Percentiles rank a stretch among this genome's conserved stretches.
These are phyloP conservation scores for Aspergillus panamensis DNA, from an alignment of 495 filamentous ascomycete species.

Conservation along the genomic window DNA sequence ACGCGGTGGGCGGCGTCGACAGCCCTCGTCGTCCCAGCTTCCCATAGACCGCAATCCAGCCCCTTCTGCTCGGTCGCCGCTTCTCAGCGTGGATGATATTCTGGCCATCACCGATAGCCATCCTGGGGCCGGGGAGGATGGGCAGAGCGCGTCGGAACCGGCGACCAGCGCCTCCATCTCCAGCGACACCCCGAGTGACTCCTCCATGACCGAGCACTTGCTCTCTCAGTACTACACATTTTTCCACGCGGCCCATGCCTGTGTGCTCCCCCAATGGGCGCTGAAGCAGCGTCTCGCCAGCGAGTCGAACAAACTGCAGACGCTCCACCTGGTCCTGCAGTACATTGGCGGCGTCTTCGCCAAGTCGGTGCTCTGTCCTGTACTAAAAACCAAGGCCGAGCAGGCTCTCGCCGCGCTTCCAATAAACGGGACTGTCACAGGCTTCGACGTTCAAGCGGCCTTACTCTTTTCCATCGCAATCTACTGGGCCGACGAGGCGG, in stretches of 20 bases:
- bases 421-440: background rate
- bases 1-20: constrained; percentile 6
- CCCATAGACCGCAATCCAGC: background rate
- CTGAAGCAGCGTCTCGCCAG: constrained; percentile 9
- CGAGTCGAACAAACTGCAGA: constrained; percentile 3
- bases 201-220: constrained; percentile 8
- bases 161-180: constrained; percentile 2
- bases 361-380: background rate
- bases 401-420: background rate
- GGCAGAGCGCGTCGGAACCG: constrained; percentile 3
- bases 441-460: constrained; percentile 25
- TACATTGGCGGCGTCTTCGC: constrained; percentile 22
- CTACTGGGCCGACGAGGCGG: constrained; percentile 25
- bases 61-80: background rate
- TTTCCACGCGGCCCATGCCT: constrained; percentile 25
- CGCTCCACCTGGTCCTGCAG: constrained; percentile 14
- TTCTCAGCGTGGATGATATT: background rate
- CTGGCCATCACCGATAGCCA: background rate
- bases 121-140: background rate
- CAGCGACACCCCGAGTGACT: constrained; percentile 12
- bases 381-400: constrained; percentile 1
- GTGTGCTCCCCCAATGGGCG: constrained; percentile 17
- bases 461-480: constrained; percentile 24
- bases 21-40: background rate
- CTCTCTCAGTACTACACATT: constrained; percentile 14